phyloP scores from a whole-genome alignment of 345 rosid species.

The Euphorbia pulcherrima region DNA sequence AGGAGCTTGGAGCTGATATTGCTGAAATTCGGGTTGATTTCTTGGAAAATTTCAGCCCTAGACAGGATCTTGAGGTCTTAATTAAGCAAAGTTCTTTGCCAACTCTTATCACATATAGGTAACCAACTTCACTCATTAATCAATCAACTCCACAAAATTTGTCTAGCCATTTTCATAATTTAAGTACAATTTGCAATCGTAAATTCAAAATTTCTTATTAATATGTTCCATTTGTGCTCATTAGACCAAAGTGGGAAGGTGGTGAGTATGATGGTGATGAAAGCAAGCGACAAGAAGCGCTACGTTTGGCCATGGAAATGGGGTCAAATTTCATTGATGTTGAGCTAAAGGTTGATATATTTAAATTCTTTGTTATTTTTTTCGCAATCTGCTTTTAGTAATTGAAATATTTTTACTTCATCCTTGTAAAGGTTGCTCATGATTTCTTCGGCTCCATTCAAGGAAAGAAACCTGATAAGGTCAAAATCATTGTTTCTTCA shows the following conservation, averaged over 20 bases:
- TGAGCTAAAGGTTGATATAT: conserved; percentile 44
- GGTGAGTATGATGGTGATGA: conserved; percentile 59
- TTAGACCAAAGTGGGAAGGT: conserved; percentile 64
- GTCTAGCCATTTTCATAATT: background rate
- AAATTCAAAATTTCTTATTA: no score
- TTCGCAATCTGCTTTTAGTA: background rate
- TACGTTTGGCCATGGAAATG: conserved; percentile 46
- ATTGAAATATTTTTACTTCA: conserved; percentile 13
- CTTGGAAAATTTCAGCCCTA: conserved; percentile 47
- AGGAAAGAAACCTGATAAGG: conserved; percentile 46
- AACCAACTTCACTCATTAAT: no score
- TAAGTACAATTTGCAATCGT: no score
- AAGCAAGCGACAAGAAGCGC: conserved; percentile 35
- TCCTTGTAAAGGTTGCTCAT: conserved; percentile 45
- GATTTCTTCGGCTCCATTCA: conserved; percentile 40
- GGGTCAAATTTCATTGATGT: conserved; percentile 59
- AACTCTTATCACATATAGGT: conserved; percentile 56
- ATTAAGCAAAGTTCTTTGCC: conserved; percentile 52
- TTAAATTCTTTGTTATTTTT: background rate
- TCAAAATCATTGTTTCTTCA: conserved; percentile 53
- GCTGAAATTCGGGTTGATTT: conserved; percentile 54
- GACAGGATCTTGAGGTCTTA: conserved; percentile 44
- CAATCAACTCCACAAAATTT: no score
- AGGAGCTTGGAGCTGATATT: conserved; percentile 52
- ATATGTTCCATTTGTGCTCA: conserved; percentile 9